These are phyloP conservation scores for Fraxinus baroniana DNA, from an alignment of 305 asterid genomes.

Conservation along the genomic window DNA sequence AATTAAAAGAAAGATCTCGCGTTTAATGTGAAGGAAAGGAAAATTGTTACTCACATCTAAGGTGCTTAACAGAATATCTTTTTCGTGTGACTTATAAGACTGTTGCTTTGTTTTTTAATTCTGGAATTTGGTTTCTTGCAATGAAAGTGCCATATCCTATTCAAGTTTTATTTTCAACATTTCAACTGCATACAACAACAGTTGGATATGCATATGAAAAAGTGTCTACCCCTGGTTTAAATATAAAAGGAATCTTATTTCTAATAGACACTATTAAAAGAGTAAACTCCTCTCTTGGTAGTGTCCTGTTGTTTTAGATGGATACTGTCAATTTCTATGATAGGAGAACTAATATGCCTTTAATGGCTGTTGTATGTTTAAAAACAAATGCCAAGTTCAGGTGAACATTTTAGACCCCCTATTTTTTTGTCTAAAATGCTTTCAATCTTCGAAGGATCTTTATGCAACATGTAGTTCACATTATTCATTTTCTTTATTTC, in stretches of 20 bases:
- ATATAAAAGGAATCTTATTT: not conserved
- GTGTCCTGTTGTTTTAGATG: not conserved
- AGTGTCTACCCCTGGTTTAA: not conserved
- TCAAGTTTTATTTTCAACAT: conserved; percentile 10
- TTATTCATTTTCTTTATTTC: not conserved
- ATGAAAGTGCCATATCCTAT: not conserved
- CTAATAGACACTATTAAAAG: not conserved
- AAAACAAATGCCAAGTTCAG: not conserved
- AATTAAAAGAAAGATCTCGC: not conserved
- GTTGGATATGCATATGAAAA: not conserved
- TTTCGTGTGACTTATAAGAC: not conserved
- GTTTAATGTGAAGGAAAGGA: not conserved
- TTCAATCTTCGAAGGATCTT: not conserved
- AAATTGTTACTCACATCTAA: not conserved
- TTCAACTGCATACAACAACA: not conserved
- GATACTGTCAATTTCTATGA: not conserved
- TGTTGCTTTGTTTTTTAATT: not conserved
- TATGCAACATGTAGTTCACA: not conserved
- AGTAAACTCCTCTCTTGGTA: not conserved
- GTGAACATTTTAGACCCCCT: not conserved
- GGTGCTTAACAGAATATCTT: not conserved
- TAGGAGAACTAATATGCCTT: not conserved
- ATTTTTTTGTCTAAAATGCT: not conserved
- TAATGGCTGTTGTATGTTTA: not conserved
- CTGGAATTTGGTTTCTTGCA: not conserved